These are phyloP conservation scores for Oenanthe javanica DNA, from an alignment of 140 eudicot species.

Conservation along the genomic window DNA sequence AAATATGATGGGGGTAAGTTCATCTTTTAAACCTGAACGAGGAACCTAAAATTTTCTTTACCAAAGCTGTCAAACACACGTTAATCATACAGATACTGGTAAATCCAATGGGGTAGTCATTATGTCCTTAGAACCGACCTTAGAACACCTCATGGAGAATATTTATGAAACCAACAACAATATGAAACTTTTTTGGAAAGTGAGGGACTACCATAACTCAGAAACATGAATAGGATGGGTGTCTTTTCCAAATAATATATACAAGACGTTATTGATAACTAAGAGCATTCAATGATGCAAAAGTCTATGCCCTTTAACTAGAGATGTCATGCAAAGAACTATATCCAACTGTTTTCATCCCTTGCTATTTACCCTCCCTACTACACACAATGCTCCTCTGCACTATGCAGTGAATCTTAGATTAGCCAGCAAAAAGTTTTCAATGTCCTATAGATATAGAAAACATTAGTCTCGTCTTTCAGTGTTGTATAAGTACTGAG, in stretches of 20 bases:
- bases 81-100: too few species aligned
- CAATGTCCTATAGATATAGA: background rate
- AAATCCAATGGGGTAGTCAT: too few species aligned
- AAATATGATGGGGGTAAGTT: too few species aligned
- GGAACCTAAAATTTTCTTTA: too few species aligned
- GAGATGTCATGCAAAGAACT: constrained; percentile 5
- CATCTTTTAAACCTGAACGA: too few species aligned
- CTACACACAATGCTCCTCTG: constrained; percentile 5
- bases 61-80: too few species aligned
- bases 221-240: background rate
- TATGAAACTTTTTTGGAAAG: too few species aligned
- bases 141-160: background rate
- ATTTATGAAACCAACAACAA: too few species aligned
- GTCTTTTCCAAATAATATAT: background rate
- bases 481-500: background rate
- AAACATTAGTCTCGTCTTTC: background rate
- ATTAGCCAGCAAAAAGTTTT: background rate
- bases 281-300: background rate
- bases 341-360: background rate
- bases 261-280: background rate
- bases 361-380: background rate
- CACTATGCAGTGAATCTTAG: constrained; percentile 4
- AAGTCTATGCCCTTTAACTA: background rate
- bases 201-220: background rate
- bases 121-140: too few species aligned